Base-by-base conservation (phyloP, 305 asterid species). In the Ajuga reptans region DNA sequence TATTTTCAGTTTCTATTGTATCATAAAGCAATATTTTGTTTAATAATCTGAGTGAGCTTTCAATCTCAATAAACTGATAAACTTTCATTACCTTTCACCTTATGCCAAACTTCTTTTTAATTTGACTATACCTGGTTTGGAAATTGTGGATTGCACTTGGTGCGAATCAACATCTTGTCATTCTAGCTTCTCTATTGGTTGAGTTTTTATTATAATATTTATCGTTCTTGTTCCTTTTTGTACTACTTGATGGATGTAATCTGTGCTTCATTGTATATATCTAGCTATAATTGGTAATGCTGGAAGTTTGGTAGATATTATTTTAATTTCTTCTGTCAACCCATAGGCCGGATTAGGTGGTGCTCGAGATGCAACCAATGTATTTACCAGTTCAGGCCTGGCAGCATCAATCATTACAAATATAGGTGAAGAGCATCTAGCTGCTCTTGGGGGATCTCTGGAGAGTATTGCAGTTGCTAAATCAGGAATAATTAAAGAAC, bases 331-430 rank as follows among this genome's bases (percentile, higher is more conserved):
- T 63, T 63, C 27, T 45, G 36, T 39, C 70, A 62, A 77, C 18
- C 10, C 52, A 14, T 61, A 90, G 98, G 95, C 96, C 64, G 97
- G 98, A 75, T 79, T 92, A 72, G 97, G 98, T 49, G 98, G 98
- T 68, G 88, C 97, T 59, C 86, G 97, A 14, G 98, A 92, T 85
- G 98, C 98, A 62, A 92, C 98, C 67, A 92, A 92, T 84, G 82
- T 92, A 54, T 83, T 92, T 71, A 69, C 77, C 12, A 78, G 84
- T 70, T 81, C 93, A 68, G 81, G 83, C 75, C 84, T 92, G 71
- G 90, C 90, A 63, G 79, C 80, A 43, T 84, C 98, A 50, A 73
- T 92, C 69, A 92, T 92, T 74, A 90, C 98, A 68, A 87, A 95
- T 77, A 82, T 92, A 68, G 95, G 96, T 7, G 95, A 83, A 79